Evolutionary conservation across 495 filamentous ascomycete species (phyloP), one percentile per base, ranked within the genome.

Genomic region (Aspergillus heteromorphus): DNA sequence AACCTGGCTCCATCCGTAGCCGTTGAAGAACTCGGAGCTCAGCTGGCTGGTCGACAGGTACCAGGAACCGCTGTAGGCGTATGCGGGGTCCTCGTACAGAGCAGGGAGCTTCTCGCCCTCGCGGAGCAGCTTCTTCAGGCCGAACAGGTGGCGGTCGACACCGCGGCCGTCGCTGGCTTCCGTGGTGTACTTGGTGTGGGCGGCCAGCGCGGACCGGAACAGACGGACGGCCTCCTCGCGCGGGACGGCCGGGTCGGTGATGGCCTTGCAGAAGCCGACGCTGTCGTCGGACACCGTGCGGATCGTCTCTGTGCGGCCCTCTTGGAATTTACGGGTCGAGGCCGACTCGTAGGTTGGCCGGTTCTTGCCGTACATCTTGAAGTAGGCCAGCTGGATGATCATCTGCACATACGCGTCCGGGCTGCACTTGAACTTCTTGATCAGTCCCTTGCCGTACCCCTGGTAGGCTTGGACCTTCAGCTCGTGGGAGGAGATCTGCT

Each of bases 371-470:
- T 96, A 96, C 89, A 97, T 96, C 78, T 97, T 99, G 79, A 84
- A 84, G 81, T 99, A 99, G 48, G 95, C 95, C 16, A 99, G 84
- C 73, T 99, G 95, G 75, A 99, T 97, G 73, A 95, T 76, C 91
- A 97, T 93, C 76, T 99, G 95, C 49, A 96, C 88, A 72, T 93
- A 99, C 18, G 93, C 95, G 62, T 99, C 95, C 29, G 95, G 95
- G 51, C 88, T 95, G 85, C 88, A 96, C 75, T 89, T 92, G 85
- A 99, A 97, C 71, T 95, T 95, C 86, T 99, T 99, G 80, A 99
- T 97, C 45, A 99, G 76, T 40, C 90, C 91, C 78, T 97, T 99
- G 68, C 95, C 95, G 71, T 99, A 99, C 64, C 87, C 93, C 67
- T 96, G 91, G 80, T 91, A 99, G 25, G 88, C 85, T 68, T 97